Evolutionary conservation across 2,329 filamentous ascomycete species (phyloP), one percentile per base, ranked within the genome.

Genomic region (Pseudocercospora vitis): DNA sequence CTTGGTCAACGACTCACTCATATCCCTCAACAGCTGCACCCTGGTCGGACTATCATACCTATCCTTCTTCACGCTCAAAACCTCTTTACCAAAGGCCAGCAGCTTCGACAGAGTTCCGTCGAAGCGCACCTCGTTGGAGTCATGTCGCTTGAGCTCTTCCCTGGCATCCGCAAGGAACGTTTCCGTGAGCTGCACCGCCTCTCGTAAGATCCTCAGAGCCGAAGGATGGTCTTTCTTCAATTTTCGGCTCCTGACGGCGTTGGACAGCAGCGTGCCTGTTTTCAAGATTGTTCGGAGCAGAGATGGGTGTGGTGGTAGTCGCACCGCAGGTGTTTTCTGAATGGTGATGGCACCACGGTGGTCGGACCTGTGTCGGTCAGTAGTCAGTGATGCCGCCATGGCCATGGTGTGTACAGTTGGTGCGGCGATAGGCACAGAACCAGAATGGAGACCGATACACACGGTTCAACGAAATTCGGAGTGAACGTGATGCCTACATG

Each of bases 11-110:
- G 28, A 23, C 2, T 24, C 31, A 31, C 39, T 16, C 33, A 57
- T 3, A 3, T 44, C 51, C 31, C 32, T 44, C 31, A 59, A 29
- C 40, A 56, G n/a, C 26, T 32, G 40, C 31, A 54, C 14, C 18
- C 51, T 33, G 31, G 42, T 50, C 23, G 44, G 32, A 2, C 28
- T 45, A 28, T 49, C 31, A 14, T 28, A 6, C 23, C 31, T 50
- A n/a, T 23, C 11, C 6, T 31, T 32, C 29, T 39, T 11, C 11
- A 24, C 47, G 29, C 31, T 42, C 4, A 45, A 8, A 12, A 55
- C 29, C 23, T 55, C 18, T 12, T 11, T 5, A 5, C 16, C 32
- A 16, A 48, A 21, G 2, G 24, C 24, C 3, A 48, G 11, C 1
- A 52, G 4, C 2, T 33, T 44, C 9, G 21, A 5, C 23, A 37